phyloP scores from a whole-genome alignment of 805 yeast genomes.

The Candida insectalens region DNA sequence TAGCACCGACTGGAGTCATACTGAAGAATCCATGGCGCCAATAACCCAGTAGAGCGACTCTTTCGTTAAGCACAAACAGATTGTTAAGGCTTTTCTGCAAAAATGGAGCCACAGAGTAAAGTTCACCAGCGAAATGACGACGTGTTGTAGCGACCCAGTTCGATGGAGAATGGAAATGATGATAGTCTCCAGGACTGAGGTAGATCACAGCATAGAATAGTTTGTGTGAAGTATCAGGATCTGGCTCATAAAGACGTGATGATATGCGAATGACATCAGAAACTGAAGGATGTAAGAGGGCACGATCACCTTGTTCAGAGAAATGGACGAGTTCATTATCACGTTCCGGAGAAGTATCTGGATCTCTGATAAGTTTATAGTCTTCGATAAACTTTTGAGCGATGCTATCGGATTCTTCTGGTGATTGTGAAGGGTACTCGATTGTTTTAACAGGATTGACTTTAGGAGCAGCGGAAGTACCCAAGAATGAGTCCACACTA shows the following conservation, averaged over 20 bases:
- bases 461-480: conserved; percentile 34
- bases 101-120: conserved; percentile 93
- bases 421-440: conserved; percentile 1
- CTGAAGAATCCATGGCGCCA: conserved; percentile 97
- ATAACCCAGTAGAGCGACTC: conserved; percentile 89
- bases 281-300: conserved; percentile 25
- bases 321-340: conserved; percentile 26
- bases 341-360: conserved; percentile 8
- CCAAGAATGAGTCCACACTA: conserved; percentile 79
- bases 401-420: background rate
- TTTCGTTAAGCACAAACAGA: conserved; percentile 82
- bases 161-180: conserved; percentile 91
- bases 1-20: conserved; percentile 99
- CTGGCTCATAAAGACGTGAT: conserved; percentile 14
- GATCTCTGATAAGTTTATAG: conserved; percentile 26
- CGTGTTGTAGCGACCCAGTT: conserved; percentile 93
- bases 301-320: conserved; percentile 62
- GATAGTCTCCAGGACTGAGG: conserved; percentile 97
- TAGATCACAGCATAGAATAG: conserved; percentile 86
- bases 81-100: conserved; percentile 84
- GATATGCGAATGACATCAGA: conserved; percentile 15
- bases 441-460: conserved; percentile 36
- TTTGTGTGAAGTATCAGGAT: conserved; percentile 30
- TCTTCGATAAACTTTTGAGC: background rate
- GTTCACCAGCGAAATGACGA: conserved; percentile 92